Evolutionary conservation across 768 basidiomycete genomes (phyloP), one percentile per base, ranked within the genome.

Genomic region (Psilocybe sp.): DNA sequence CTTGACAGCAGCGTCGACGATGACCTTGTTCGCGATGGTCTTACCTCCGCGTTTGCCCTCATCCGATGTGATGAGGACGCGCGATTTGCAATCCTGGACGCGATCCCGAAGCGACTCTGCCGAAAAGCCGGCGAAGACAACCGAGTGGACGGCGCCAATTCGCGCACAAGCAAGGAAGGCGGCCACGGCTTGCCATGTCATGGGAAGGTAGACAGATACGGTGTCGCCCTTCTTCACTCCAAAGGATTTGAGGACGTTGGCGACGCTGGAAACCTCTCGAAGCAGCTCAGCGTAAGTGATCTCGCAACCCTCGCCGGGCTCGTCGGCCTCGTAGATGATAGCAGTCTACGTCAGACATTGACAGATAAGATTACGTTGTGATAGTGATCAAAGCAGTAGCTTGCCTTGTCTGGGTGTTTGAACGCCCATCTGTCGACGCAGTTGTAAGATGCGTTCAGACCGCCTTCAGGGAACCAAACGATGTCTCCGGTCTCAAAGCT

Each of bases 261-360:
- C 96, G 46, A 98, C 68, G 43, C 78, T 72, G 71, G 80, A 95
- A 28, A 97, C 95, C 66, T 98, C 92, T 51, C 83, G 87, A 39
- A 98, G 80, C 49, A 99, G 87, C 65, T 97, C 82, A 14, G 80
- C 77, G 66, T 89, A 99, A 18, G 85, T 75, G 65, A 98, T 76
- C 41, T 86, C 77, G 52, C 81, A 65, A 43, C 92, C 89, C 41
- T 91, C 78, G 48, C 79, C 84, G 1, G 94, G 89, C 66, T 99
- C 96, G 61, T 99, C 96, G 1, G 94, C 95, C 68, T 99, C 96
- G 73, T 95, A 99, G 68, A 98, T 94, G 70, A 98, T 97, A 23
- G 96, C 96, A 20, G 86, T 84, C 89, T 93, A 57, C 23, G 20
- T n/a, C 40, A 36, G 44, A 39, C 31, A 40, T 20, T 34, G 43